phyloP scores from a whole-genome alignment of 805 yeast genomes.

The Candida dendrica region DNA sequence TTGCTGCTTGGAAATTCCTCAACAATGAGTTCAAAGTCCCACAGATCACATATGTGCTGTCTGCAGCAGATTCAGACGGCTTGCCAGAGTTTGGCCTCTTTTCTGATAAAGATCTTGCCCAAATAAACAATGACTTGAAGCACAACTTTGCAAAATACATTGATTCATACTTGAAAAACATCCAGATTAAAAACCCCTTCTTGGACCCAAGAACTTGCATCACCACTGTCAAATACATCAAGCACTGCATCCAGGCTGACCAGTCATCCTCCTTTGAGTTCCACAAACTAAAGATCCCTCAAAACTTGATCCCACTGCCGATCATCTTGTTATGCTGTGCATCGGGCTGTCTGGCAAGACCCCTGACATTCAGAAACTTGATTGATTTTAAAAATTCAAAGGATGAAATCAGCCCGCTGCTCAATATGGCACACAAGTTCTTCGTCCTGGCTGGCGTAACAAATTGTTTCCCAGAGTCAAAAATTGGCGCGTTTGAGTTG shows the following conservation, averaged over 20 bases:
- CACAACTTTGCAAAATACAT: conserved; percentile 6
- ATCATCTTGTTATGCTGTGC: conserved; percentile 8
- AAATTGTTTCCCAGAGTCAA: conserved; percentile 5
- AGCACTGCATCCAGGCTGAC: not conserved
- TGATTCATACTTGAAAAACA: conserved; percentile 7
- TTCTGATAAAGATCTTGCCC: conserved; percentile 2
- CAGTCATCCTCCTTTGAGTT: conserved; percentile 4
- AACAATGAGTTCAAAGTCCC: conserved; percentile 5
- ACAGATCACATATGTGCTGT: conserved; percentile 7
- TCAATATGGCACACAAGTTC: conserved; percentile 5
- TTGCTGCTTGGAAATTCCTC: conserved; percentile 15
- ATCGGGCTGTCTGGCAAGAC: conserved; percentile 12
- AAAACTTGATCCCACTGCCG: conserved; percentile 9
- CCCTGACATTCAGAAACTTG: conserved; percentile 11
- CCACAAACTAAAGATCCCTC: conserved; percentile 6
- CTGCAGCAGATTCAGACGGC: conserved; percentile 3
- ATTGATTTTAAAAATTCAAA: conserved; percentile 5
- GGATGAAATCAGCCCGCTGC: conserved; percentile 5
- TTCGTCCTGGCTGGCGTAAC: conserved; percentile 9
- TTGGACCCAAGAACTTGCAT: conserved; percentile 6
- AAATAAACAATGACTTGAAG: conserved; percentile 5
- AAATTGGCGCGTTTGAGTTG: conserved; percentile 10
- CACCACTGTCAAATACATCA: conserved; percentile 7
- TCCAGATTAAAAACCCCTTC: conserved; percentile 17
- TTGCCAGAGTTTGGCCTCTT: conserved; percentile 8